phyloP scores from a whole-genome alignment of 1,284 basidiomycete species.

The Puccinia hordei region DNA sequence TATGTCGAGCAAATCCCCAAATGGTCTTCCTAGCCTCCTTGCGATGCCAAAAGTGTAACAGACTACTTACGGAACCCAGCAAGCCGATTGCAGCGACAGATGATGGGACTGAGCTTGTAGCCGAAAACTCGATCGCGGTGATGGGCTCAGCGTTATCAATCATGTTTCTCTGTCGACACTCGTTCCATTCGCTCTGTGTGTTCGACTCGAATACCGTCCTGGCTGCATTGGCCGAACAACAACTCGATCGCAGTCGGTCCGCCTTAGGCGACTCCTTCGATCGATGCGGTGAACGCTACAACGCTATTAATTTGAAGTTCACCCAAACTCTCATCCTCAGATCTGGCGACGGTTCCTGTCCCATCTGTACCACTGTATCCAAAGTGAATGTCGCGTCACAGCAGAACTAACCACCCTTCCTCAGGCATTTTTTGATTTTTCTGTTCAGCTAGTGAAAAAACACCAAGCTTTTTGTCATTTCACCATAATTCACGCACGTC shows the following conservation, averaged over 20 bases:
- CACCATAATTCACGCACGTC: no score
- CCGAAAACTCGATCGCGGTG: constrained; percentile 7
- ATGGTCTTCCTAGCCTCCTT: constrained; percentile 19
- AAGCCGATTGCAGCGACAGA: not conserved
- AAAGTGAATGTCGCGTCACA: not conserved
- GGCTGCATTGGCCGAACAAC: constrained; percentile 42
- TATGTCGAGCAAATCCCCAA: not conserved
- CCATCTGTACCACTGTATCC: constrained; percentile 23
- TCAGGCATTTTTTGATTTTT: no score
- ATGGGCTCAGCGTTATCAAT: constrained; percentile 33
- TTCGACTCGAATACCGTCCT: constrained; percentile 46
- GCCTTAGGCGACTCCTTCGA: not conserved
- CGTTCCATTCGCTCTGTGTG: constrained; percentile 49
- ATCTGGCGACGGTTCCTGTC: constrained; percentile 37
- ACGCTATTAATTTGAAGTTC: constrained; percentile 44
- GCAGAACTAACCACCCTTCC: not conserved
- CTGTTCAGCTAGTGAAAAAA: no score
- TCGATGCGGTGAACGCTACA: constrained; percentile 3
- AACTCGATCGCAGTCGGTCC: constrained; percentile 25
- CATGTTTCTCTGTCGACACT: constrained; percentile 51
- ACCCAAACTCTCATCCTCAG: constrained; percentile 35
- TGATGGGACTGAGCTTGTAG: not conserved
- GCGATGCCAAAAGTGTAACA: constrained; percentile 44
- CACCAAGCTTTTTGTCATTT: no score
- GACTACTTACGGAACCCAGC: constrained; percentile 14